Base-by-base conservation (phyloP, 75 land plant genomes). In the Cupressus sempervirens region DNA sequence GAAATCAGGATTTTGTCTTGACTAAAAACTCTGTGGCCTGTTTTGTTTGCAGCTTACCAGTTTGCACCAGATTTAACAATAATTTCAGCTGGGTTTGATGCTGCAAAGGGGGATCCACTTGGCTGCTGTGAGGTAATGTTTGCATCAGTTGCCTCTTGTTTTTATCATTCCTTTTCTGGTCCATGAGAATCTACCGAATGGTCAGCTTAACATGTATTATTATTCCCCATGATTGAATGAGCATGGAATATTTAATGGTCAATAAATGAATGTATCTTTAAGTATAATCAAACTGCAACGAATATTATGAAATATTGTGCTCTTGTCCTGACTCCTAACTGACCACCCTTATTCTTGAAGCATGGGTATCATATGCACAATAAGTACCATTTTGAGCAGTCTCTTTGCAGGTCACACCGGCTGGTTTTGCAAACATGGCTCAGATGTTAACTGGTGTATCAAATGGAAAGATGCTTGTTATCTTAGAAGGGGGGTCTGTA, bases 81-180 rank as follows among this genome's bases (percentile, higher is more conserved):
- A 48, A 86, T 97, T 80, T 97, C 99, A 36, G 98, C 99, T 58
- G 99, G 99, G 72, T 97, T 97, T 96, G 99, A 97, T 93, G 99
- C 99, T 70, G 99, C 99, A 84, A 90, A 93, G 80, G 99, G 98
- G 87, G 99, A 97, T 88, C 99, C 99, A 14, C 88, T 97, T 40
- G 99, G 99, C 45, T 88, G 96, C 34, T 97, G 99, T 90, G 91
- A 96, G 91, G 98, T 96, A 93, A 86, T 89, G 41, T n/a, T 76
- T 76, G 77, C 77, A 76, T 40, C n/a, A 38, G 26, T 29, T 56
- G 54, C 29, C 26, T 40, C 79, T 40, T 38, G 7, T 18, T 76
- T 76, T 38, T 76, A 20, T 76, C 40, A 3, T 76, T 76, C 79
- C 79, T 76, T 40, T 76, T 10, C 18, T 76, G n/a, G 16, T 76